Evolutionary conservation across 1,139 yeast genomes (phyloP).

Genomic region (Lodderomyces theae): DNA sequence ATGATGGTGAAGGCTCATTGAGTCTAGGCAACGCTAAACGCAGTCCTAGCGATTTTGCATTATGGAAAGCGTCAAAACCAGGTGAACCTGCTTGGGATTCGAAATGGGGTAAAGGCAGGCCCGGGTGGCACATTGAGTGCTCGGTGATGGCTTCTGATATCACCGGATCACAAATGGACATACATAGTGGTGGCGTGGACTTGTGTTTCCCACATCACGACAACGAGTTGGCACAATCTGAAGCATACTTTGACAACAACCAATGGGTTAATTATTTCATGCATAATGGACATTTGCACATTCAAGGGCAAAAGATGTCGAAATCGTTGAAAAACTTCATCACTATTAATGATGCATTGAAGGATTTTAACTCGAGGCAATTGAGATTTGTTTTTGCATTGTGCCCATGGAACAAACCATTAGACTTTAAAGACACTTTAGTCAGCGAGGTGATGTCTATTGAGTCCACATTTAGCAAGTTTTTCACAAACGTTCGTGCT

Average conservation of each 20-base stretch:
- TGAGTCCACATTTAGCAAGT: conserved; percentile 74
- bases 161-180: conserved; percentile 80
- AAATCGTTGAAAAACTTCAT: conserved; percentile 92
- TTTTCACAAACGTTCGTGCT: conserved; percentile 82
- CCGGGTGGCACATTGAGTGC: conserved; percentile 99
- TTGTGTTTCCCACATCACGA: conserved; percentile 99
- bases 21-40: conserved; percentile 57
- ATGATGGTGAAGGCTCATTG: conserved; percentile 94
- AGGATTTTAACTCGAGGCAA: conserved; percentile 70
- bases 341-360: conserved; percentile 87
- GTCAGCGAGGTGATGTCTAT: conserved; percentile 71
- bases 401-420: conserved; percentile 87
- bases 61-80: conserved; percentile 95
- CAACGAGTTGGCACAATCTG: conserved; percentile 95
- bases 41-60: conserved; percentile 84
- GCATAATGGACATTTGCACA: conserved; percentile 96
- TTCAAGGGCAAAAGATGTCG: conserved; percentile 98
- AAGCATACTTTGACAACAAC: conserved; percentile 81
- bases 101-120: conserved; percentile 97
- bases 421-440: conserved; percentile 85
- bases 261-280: conserved; percentile 97
- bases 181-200: conserved; percentile 96
- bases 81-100: conserved; percentile 98
- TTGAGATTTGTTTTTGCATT: conserved; percentile 86
- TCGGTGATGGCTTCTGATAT: conserved; percentile 97